Base-by-base conservation (phyloP, 73 alveolate species). In the Paramecium pentaurelia region DNA sequence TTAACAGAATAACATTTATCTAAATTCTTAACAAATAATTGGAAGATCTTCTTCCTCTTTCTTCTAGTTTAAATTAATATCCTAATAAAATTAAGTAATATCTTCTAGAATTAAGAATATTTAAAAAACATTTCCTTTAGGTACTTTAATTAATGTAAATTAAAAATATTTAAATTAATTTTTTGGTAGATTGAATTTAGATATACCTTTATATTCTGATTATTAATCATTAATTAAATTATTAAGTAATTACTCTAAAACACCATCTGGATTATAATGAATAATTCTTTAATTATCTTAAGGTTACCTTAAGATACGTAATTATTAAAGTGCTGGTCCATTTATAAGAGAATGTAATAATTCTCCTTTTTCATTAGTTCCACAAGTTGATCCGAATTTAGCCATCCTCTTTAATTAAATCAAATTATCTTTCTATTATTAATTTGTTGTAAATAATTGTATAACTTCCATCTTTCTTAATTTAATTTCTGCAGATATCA, bases 321-420 rank as follows among this genome's bases (percentile, higher is more conserved):
- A 18, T 45, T 80, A 49, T 47, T 80, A 12, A 8, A 80, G 73
- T 20, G 91, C 91, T 32, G 91, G 91, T 80, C 91, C 91, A 42
- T 80, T 28, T 10, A 80, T 18, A 12, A 80, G 75, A 27, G 91
- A 80, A 80, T 80, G 91, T 9, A 80, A 64, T 27, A 80, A 27
- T 47, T 80, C 91, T 47, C 91, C 91, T 80, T 49, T 80, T 45
- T 80, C 91, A 47, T 80, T 80, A 11, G 75, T 36, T 25, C 91
- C 91, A 45, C 91, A 80, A 27, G 91, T 40, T 0, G 91, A 80
- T 80, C 91, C 91, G 45, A 80, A 80, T 49, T 80, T 44, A 20
- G 91, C 91, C 28, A 38, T 8, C 51, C 58, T 80, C 16, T 25
- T 25, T 44, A 80, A 20, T 27, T 47, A 54, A 0, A 54, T 8